Percentiles rank a stretch among this genome's conserved stretches.
Conservation (phyloP, 768 basidiomycete species). For the Russula olivacea region DNA sequence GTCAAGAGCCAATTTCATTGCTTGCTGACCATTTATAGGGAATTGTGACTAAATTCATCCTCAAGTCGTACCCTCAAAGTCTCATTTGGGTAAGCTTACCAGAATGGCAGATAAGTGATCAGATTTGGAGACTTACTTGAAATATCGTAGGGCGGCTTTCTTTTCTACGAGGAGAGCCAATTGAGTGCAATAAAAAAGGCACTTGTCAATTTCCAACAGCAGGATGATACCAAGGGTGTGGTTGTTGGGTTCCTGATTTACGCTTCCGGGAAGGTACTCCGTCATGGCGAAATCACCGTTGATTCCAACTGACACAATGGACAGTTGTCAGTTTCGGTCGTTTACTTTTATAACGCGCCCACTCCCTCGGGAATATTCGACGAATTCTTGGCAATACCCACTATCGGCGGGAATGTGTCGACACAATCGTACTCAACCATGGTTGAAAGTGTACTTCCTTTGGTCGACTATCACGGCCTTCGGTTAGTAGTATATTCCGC, state of each 20-base stretch:
- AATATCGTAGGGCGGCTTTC: background rate
- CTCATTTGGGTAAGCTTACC: slow-evolving; percentile 28
- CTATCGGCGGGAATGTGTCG: background rate
- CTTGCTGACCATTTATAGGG: background rate
- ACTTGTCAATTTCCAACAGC: background rate
- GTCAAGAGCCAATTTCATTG: background rate
- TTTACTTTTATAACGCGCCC: slow-evolving; percentile 25
- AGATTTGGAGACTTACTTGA: background rate
- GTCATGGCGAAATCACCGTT: background rate
- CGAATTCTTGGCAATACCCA: slow-evolving; percentile 20
- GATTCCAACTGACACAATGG: background rate
- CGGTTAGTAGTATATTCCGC: background rate
- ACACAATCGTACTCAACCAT: background rate
- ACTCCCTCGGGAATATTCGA: slow-evolving; percentile 22
- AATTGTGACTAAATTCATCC: slow-evolving; percentile 8
- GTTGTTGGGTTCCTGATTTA: background rate
- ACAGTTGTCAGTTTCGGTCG: background rate
- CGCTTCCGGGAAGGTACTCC: background rate
- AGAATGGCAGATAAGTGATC: background rate
- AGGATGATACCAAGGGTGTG: background rate
- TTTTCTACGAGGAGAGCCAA: background rate
- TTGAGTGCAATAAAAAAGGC: background rate
- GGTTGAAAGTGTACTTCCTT: background rate
- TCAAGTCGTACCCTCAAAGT: slow-evolving; percentile 23
- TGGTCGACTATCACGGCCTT: background rate